Evolutionary conservation across 768 basidiomycete genomes (phyloP), one percentile per base, ranked within the genome.

Genomic region (Rhizopogon roseolus): DNA sequence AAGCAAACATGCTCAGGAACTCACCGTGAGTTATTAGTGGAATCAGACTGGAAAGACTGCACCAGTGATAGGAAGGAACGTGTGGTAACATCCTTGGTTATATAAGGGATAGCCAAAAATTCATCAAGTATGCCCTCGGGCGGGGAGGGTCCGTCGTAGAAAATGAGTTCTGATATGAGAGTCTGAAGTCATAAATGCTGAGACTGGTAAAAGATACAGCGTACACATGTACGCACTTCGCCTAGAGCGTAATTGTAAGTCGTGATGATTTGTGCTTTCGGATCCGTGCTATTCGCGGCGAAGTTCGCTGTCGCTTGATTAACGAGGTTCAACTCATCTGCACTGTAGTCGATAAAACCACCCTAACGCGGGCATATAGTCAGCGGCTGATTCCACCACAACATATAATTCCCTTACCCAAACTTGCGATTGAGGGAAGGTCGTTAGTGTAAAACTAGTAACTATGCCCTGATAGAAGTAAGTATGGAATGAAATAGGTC

Each of bases 391-490:
- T 11, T 9, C 29, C 13, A 17, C 9, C 9, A 11, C 17, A 40
- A 40, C 9, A 17, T 11, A 10, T 1, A 28, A 29, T 36, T 6
- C 9, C 55, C 76, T 25, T 67, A 83, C 82, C 81, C 81, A 85
- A 54, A 85, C 78, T 62, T 77, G 62, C 0, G 69, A 67, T 63
- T 83, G 81, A n/a, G 82, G 78, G 61, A 73, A 73, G 0, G 81
- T 73, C 54, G 74, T 75, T 14, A 84, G 55, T 0, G 76, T 80
- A 63, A 85, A 79, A 42, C 68, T 71, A 0, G 82, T 84, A 8
- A 84, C 80, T 36, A 84, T 78, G 2, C 83, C 82, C 73, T 74
- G 44, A 25, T 22, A 29, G 41, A 11, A 27, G 14, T 55, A 27
- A 51, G 49, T n/a, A 25, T 29, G 7, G n/a, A n/a, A 82, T 71